phyloP scores from a whole-genome alignment of 2,329 filamentous ascomycete species.

The Fusarium nodosum region DNA sequence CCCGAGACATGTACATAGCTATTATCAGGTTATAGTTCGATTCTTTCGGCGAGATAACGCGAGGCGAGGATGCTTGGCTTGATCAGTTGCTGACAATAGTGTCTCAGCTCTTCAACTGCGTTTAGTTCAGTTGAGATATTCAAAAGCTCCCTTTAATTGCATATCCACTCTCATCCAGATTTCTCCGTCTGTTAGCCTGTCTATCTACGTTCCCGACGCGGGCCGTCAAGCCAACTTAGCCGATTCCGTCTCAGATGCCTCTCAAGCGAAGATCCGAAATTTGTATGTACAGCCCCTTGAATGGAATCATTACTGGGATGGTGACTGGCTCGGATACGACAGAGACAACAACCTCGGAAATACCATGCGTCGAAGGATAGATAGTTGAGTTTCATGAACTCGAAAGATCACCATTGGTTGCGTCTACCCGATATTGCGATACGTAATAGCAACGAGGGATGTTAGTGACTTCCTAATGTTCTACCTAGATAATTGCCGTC shows the following conservation, averaged over 20 bases:
- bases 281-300: background rate
- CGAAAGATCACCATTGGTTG: background rate
- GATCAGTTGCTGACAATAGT: background rate
- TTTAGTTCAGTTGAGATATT: background rate
- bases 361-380: background rate
- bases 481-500: background rate
- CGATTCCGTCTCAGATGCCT: background rate
- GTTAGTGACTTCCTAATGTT: background rate
- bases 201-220: background rate
- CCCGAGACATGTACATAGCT: background rate
- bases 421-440: background rate
- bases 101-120: background rate
- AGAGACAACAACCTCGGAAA: background rate
- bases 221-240: conserved; percentile 2
- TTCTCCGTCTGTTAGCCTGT: background rate
- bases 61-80: background rate
- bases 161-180: background rate
- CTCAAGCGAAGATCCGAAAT: background rate
- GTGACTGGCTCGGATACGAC: background rate
- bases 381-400: background rate
- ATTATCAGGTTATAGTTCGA: background rate
- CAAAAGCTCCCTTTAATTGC: conserved; percentile 3
- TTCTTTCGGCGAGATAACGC: background rate
- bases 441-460: background rate
- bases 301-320: background rate